These are phyloP conservation scores for Aspergillus fijiensis DNA, from an alignment of 2,329 filamentous ascomycete species.

Conservation along the genomic window DNA sequence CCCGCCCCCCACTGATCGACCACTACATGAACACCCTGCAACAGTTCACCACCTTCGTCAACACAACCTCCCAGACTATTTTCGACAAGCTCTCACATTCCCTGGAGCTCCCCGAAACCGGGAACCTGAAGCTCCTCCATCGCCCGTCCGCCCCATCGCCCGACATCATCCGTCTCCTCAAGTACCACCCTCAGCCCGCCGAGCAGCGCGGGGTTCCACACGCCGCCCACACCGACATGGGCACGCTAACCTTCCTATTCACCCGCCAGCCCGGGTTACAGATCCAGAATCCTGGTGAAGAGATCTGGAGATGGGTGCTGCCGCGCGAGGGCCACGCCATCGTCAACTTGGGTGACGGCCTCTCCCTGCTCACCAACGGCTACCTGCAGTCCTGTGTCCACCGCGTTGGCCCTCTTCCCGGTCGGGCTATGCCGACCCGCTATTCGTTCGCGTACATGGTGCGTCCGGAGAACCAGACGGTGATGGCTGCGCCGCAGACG, in stretches of 20 bases:
- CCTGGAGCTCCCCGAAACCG: background rate
- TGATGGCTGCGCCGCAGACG: background rate
- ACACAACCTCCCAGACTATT: background rate
- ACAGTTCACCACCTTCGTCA: background rate
- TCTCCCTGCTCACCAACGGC: slow-evolving; percentile 31
- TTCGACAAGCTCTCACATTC: background rate
- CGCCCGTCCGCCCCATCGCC: background rate
- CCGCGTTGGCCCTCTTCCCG: background rate
- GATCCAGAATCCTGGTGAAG: slow-evolving; percentile 52
- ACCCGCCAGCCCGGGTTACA: slow-evolving; percentile 59
- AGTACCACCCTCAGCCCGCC: background rate
- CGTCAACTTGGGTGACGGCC: slow-evolving; percentile 60
- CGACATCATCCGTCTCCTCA: background rate
- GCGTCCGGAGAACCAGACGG: background rate
- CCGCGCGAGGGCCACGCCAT: slow-evolving; percentile 55
- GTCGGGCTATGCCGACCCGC: background rate
- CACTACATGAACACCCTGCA: background rate
- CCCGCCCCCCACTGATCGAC: background rate
- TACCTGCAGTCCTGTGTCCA: background rate
- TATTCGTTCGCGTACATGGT: background rate
- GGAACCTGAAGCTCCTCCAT: background rate
- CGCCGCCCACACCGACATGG: slow-evolving; percentile 49
- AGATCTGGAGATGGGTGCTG: slow-evolving; percentile 55
- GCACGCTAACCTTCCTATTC: slow-evolving; percentile 57
- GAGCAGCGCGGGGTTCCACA: background rate